These are phyloP conservation scores for Hyphodiscus hymeniophilus DNA, from an alignment of 495 filamentous ascomycete species.

Conservation along the genomic window DNA sequence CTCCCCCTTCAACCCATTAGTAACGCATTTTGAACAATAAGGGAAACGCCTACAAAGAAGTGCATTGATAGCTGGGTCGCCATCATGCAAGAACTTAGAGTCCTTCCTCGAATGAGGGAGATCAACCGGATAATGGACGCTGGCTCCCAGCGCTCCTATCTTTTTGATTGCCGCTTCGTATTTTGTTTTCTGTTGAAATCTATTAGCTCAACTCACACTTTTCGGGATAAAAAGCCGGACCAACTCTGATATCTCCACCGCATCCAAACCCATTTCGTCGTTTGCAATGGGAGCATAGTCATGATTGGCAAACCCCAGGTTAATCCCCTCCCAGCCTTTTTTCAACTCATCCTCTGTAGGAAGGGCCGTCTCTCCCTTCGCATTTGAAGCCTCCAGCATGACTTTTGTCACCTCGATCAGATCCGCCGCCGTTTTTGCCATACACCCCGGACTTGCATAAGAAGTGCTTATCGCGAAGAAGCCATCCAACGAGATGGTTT, in stretches of 20 bases:
- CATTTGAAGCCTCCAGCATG: neutral
- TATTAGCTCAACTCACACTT: too few species aligned
- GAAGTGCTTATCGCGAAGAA: neutral
- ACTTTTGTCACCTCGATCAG: neutral
- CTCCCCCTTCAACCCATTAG: neutral
- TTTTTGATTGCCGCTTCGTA: neutral
- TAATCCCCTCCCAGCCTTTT: neutral
- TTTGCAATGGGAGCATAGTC: neutral
- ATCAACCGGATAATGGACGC: neutral
- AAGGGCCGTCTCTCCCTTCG: neutral
- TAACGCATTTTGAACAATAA: neutral
- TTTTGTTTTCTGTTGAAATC: neutral
- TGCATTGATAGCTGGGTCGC: neutral
- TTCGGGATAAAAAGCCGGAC: neutral
- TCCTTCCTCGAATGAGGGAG: neutral
- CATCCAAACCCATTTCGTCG: neutral
- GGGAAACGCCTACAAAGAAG: neutral
- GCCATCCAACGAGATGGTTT: neutral
- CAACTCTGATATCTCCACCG: neutral
- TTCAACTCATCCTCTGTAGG: neutral
- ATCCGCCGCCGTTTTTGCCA: neutral
- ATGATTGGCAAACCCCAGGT: neutral
- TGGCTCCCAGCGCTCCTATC: neutral
- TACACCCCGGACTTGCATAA: neutral
- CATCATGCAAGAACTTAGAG: neutral